Conservation (phyloP, 306 rosid species). For the Arachis stenosperma region DNA sequence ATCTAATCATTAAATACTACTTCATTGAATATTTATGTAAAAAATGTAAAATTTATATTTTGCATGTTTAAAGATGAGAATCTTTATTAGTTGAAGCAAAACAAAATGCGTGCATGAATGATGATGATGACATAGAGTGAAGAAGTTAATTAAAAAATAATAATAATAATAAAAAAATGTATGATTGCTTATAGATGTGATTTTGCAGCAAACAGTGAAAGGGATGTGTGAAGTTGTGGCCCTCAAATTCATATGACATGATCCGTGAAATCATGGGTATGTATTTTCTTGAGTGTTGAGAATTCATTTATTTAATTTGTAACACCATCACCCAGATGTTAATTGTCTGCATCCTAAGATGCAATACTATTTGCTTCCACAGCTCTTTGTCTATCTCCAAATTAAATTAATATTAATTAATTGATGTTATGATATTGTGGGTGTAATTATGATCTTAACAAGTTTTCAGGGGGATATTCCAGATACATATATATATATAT, state of each 20-base stretch:
- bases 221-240: conserved; percentile 35
- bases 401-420: conserved; percentile 13
- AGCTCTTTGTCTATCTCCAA: conserved; percentile 46
- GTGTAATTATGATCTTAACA: conserved; percentile 47
- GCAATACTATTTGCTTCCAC: conserved; percentile 53
- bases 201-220: conserved; percentile 28
- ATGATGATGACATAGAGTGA: too few species aligned
- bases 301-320: conserved; percentile 32
- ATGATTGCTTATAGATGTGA: not conserved
- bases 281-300: conserved; percentile 42
- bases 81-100: not conserved
- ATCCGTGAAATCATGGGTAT: conserved; percentile 56
- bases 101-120: not conserved
- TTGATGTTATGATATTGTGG: conserved; percentile 32
- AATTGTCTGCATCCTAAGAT: conserved; percentile 56
- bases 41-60: not conserved
- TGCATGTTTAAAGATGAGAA: not conserved
- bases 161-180: not conserved
- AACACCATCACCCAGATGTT: conserved; percentile 57
- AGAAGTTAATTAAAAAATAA: too few species aligned
- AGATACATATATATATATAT: not conserved
- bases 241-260: conserved; percentile 46
- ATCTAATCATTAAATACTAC: too few species aligned
- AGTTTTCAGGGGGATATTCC: conserved; percentile 47
- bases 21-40: too few species aligned